phyloP scores from a whole-genome alignment of 1,284 basidiomycete genomes.

The Hymenochaete sp. region DNA sequence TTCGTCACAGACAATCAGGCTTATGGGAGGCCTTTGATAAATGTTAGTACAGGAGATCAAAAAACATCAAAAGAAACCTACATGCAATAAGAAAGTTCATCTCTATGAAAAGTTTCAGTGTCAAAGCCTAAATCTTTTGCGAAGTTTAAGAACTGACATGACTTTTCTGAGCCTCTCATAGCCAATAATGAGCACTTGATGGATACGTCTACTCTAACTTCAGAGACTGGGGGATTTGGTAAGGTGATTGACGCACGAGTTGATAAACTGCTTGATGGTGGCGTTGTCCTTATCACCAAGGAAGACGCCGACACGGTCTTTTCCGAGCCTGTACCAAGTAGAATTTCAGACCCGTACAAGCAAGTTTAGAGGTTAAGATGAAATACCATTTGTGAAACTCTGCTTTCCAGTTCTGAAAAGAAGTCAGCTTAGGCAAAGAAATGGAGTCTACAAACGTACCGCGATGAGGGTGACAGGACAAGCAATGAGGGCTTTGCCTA shows the following conservation, averaged over 20 bases:
- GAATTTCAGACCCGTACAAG: slow-evolving; percentile 1
- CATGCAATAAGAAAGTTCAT: slow-evolving; percentile 57
- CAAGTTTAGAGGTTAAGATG: slow-evolving; percentile 10
- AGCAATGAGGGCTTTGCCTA: slow-evolving; percentile 82
- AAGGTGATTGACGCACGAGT: slow-evolving; percentile 40
- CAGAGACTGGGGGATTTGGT: neutral
- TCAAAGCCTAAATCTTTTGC: neutral
- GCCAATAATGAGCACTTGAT: slow-evolving; percentile 88
- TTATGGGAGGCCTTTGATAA: slow-evolving; percentile 68
- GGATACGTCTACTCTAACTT: slow-evolving; percentile 46
- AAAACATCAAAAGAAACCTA: slow-evolving; percentile 26
- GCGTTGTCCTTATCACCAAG: slow-evolving; percentile 74
- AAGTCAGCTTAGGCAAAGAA: slow-evolving; percentile 6
- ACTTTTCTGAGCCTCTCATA: slow-evolving; percentile 86
- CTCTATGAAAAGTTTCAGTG: slow-evolving; percentile 29
- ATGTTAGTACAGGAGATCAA: neutral
- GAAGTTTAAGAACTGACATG: slow-evolving; percentile 40
- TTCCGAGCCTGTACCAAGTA: slow-evolving; percentile 49
- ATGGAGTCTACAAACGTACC: slow-evolving; percentile 33
- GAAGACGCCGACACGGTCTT: slow-evolving; percentile 72
- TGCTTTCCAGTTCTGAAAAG: slow-evolving; percentile 80
- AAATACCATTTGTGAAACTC: slow-evolving; percentile 89
- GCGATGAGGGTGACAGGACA: slow-evolving; percentile 90
- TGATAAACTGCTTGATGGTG: slow-evolving; percentile 64
- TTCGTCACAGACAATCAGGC: slow-evolving; percentile 94